phyloP scores from a whole-genome alignment of 192 early-diverging fungal genomes.

The Funneliformis geosporum region DNA sequence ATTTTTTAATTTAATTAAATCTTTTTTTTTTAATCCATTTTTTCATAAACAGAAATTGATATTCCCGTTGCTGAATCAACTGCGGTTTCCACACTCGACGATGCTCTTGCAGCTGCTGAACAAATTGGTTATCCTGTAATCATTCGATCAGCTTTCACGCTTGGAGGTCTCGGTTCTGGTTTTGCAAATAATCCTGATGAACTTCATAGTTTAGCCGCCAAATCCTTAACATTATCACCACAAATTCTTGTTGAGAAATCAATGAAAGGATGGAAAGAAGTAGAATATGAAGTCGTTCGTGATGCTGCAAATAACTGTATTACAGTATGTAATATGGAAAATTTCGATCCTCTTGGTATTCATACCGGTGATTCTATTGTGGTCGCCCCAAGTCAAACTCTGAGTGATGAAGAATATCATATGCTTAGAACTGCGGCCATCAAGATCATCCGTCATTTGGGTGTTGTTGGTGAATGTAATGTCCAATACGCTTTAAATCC shows the following conservation, averaged over 20 bases:
- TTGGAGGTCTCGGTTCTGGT: slow-evolving; percentile 96
- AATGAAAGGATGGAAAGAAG: slow-evolving; percentile 99
- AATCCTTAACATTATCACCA: slow-evolving; percentile 89
- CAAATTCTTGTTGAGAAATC: slow-evolving; percentile 93
- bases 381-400: slow-evolving; percentile 95
- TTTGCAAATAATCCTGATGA: slow-evolving; percentile 91
- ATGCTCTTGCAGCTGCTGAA: slow-evolving; percentile 84
- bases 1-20: neutral
- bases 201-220: slow-evolving; percentile 74
- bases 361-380: slow-evolving; percentile 99
- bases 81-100: slow-evolving; percentile 78
- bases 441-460: slow-evolving; percentile 95
- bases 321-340: slow-evolving; percentile 99
- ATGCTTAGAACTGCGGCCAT: slow-evolving; percentile 97
- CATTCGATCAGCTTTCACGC: slow-evolving; percentile 92
- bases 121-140: slow-evolving; percentile 95
- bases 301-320: slow-evolving; percentile 96
- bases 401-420: slow-evolving; percentile 97
- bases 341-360: slow-evolving; percentile 99
- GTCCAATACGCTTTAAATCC: slow-evolving; percentile 99
- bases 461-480: slow-evolving; percentile 99
- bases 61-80: slow-evolving; percentile 90
- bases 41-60: slow-evolving; percentile 80
- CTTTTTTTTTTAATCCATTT: too few relatives aligned
- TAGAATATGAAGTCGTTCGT: slow-evolving; percentile 98